These are phyloP conservation scores for Cladosporium sp. DNA, from an alignment of 2,329 filamentous ascomycete species.

Conservation along the genomic window DNA sequence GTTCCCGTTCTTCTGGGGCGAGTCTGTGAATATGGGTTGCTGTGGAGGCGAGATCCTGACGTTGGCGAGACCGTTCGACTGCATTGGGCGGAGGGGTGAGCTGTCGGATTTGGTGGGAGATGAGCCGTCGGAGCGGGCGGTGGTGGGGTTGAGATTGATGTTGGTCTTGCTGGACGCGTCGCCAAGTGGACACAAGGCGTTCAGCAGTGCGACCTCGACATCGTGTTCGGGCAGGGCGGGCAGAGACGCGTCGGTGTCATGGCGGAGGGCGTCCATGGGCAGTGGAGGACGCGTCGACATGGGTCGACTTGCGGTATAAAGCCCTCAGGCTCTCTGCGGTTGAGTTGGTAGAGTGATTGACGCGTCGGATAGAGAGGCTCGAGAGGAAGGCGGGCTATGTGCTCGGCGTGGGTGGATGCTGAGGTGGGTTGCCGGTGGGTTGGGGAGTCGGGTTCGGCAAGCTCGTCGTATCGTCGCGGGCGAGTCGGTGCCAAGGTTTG, in stretches of 20 bases:
- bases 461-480: not conserved
- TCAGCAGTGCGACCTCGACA: conserved; percentile 51
- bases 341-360: not conserved
- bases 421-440: not conserved
- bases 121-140: conserved; percentile 50
- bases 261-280: conserved; percentile 56
- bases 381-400: not conserved
- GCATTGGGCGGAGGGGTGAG: conserved; percentile 58
- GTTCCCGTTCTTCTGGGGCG: conserved; percentile 58
- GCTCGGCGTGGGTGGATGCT: not conserved
- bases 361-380: conserved; percentile 10
- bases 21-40: conserved; percentile 58
- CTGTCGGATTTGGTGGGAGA: conserved; percentile 68
- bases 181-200: conserved; percentile 39
- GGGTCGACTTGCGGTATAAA: conserved; percentile 28
- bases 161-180: conserved; percentile 54
- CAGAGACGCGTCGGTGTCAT: conserved; percentile 45
- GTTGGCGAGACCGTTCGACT: conserved; percentile 61
- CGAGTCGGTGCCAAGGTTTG: not conserved
- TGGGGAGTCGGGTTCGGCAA: not conserved
- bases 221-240: conserved; percentile 38
- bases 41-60: conserved; percentile 64
- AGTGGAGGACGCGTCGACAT: conserved; percentile 54
- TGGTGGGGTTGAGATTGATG: conserved; percentile 61
- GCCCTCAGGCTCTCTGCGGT: conserved; percentile 4